Conservation (phyloP, 2,329 filamentous ascomycete species). For the Epichloe gansuensis region DNA sequence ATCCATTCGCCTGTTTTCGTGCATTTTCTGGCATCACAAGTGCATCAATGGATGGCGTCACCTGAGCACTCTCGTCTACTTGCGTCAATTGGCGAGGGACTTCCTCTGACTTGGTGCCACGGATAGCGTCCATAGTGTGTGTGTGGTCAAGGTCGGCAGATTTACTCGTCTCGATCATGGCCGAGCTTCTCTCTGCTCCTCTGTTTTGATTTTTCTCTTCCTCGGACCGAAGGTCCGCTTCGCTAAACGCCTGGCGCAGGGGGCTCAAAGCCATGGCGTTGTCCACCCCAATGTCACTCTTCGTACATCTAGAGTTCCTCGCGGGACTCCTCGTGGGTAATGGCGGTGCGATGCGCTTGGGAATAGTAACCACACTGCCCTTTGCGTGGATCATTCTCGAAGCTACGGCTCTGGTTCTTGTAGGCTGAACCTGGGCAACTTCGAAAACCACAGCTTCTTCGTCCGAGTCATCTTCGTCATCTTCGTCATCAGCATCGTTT, state of each 20-base stretch:
- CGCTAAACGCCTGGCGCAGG: conserved; percentile 35
- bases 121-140: not conserved
- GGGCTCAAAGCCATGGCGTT: conserved; percentile 38
- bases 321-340: conserved; percentile 68
- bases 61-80: not conserved
- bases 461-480: conserved; percentile 36
- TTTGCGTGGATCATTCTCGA: conserved; percentile 59
- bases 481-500: conserved; percentile 27
- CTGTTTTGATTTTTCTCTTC: conserved; percentile 11
- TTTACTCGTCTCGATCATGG: not conserved
- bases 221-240: conserved; percentile 16
- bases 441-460: conserved; percentile 58
- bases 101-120: not conserved
- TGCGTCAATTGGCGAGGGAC: not conserved
- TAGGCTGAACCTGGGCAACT: conserved; percentile 45
- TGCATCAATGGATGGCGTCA: conserved; percentile 1
- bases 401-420: conserved; percentile 43
- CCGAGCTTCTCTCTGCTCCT: not conserved
- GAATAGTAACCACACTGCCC: conserved; percentile 73
- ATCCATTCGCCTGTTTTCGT: not conserved
- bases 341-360: conserved; percentile 65
- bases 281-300: conserved; percentile 48
- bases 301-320: conserved; percentile 40
- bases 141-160: not conserved
- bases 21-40: not conserved